phyloP scores from a whole-genome alignment of 176 grass and related monocot species.

The Melocanna baccifera region DNA sequence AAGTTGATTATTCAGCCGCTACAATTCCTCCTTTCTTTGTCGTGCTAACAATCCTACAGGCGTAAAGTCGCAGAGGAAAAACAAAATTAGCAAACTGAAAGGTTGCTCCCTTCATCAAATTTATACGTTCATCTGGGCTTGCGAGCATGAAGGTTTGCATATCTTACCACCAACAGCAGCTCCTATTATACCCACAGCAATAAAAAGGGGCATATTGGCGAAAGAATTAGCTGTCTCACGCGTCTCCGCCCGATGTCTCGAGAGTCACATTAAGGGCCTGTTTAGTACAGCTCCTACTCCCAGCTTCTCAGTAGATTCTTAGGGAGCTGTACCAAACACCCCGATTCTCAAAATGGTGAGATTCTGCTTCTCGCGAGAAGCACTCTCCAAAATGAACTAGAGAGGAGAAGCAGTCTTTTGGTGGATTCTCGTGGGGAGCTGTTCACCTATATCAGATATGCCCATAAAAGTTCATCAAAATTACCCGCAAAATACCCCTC shows the following conservation, averaged over 20 bases:
- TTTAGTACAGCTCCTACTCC: too few species aligned
- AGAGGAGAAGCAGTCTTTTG: too few species aligned
- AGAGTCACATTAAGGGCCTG: constrained; percentile 47
- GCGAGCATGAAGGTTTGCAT: background rate
- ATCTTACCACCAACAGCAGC: constrained; percentile 55
- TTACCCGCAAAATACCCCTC: too few species aligned
- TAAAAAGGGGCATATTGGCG: constrained; percentile 53
- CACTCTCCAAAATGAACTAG: too few species aligned
- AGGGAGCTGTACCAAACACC: too few species aligned
- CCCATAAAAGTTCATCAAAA: too few species aligned
- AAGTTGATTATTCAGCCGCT: constrained; percentile 62
- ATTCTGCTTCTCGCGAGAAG: too few species aligned
- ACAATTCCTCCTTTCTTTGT: constrained; percentile 58
- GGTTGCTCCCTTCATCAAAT: background rate
- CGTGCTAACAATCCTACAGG: constrained; percentile 54
- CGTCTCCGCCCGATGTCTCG: constrained; percentile 47
- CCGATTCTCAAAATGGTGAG: too few species aligned
- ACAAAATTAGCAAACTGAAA: background rate
- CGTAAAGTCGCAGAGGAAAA: background rate
- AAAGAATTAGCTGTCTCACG: constrained; percentile 42
- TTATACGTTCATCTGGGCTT: background rate
- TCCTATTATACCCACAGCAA: constrained; percentile 58
- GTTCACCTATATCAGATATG: too few species aligned
- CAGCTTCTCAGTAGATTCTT: too few species aligned
- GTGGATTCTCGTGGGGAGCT: too few species aligned